Evolutionary conservation across 129 eudicot species (phyloP).

Genomic region (Lactuca saligna): DNA sequence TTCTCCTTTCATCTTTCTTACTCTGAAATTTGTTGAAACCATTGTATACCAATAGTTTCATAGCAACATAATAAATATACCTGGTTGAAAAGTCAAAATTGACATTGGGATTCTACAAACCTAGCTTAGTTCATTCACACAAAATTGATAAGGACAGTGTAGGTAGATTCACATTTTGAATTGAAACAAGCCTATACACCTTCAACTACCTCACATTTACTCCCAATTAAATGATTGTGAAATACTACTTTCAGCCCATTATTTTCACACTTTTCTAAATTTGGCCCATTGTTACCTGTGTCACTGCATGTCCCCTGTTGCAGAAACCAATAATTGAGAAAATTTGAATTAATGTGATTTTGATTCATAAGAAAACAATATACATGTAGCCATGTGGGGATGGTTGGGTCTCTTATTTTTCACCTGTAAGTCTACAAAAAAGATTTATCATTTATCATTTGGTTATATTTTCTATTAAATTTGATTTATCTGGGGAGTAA

Average conservation of each 20-base stretch:
- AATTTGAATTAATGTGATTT: neutral
- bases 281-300: neutral
- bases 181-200: neutral
- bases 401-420: neutral
- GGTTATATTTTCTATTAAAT: too few species aligned
- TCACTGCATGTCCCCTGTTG: neutral
- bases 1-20: neutral
- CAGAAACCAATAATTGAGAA: neutral
- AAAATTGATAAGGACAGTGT: neutral
- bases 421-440: neutral
- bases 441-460: neutral
- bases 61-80: neutral
- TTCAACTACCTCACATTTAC: constrained; percentile 2
- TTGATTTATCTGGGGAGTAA: too few species aligned
- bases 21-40: neutral
- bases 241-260: neutral
- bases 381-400: neutral
- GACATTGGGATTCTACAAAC: constrained; percentile 1
- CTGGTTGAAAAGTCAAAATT: neutral
- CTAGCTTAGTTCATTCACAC: neutral
- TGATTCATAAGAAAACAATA: neutral
- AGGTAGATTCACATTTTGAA: neutral
- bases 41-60: neutral
- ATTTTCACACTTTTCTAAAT: neutral
- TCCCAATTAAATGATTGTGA: neutral